Evolutionary conservation across 2,329 filamentous ascomycete genomes (phyloP).

Genomic region (Colletotrichum chlorophyti): DNA sequence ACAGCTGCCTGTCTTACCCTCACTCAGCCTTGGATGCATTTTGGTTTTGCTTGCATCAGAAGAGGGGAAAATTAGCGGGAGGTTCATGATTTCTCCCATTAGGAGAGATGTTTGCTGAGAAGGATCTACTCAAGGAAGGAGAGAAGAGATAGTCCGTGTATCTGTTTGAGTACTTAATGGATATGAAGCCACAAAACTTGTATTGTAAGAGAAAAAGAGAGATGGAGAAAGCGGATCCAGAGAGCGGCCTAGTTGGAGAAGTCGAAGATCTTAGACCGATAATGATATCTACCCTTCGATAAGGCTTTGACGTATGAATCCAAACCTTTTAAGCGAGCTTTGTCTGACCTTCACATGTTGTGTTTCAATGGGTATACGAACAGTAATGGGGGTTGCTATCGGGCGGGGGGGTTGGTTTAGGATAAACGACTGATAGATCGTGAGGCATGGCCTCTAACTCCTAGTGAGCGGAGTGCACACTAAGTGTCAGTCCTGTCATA

Average conservation of each 20-base stretch:
- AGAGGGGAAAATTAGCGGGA: not conserved
- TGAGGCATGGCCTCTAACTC: no score
- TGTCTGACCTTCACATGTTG: no score
- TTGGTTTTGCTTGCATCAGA: conserved; percentile 12
- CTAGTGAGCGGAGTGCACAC: no score
- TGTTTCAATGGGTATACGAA: no score
- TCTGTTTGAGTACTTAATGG: not conserved
- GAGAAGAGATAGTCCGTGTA: not conserved
- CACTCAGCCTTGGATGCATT: conserved; percentile 9
- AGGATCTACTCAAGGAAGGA: not conserved
- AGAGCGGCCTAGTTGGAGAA: not conserved
- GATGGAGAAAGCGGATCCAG: not conserved
- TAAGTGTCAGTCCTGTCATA: no score
- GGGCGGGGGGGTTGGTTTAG: no score
- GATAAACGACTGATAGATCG: no score
- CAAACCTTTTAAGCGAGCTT: not conserved
- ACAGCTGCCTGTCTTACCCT: no score
- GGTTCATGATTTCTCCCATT: not conserved
- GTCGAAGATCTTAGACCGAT: not conserved
- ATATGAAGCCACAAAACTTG: not conserved
- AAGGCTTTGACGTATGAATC: not conserved
- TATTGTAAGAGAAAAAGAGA: no score
- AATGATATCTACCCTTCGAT: not conserved
- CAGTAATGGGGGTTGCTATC: no score
- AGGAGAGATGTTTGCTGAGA: not conserved